Conservation (phyloP, 441 rosid genomes). For the Capsella rubella region DNA sequence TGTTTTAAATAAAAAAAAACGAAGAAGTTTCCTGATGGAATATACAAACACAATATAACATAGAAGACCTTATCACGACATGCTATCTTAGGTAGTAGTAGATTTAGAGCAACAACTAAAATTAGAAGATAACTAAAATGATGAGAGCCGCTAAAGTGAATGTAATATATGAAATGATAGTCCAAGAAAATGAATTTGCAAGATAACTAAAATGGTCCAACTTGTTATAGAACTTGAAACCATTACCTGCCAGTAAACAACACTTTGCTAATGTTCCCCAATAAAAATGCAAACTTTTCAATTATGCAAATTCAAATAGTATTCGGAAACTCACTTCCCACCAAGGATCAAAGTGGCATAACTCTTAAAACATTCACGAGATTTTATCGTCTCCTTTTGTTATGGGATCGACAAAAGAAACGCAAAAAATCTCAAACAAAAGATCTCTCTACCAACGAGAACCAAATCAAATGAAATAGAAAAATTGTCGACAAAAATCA, state of each 20-base stretch:
- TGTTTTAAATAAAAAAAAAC: too few relatives aligned
- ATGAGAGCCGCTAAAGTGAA: not conserved
- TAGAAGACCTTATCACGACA: slow-evolving; percentile 5
- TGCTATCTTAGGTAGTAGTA: slow-evolving; percentile 27
- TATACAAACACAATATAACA: slow-evolving; percentile 5
- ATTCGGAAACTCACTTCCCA: slow-evolving; percentile 22
- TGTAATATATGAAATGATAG: not conserved
- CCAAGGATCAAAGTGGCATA: slow-evolving; percentile 20
- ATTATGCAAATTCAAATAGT: slow-evolving; percentile 1
- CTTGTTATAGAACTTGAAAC: not conserved
- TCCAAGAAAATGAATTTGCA: not conserved
- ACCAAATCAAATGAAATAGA: slow-evolving; percentile 17
- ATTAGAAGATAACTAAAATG: slow-evolving; percentile 15
- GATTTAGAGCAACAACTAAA: slow-evolving; percentile 23
- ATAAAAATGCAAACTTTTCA: not conserved
- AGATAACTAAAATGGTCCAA: slow-evolving; percentile 18
- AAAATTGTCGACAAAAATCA: not conserved
- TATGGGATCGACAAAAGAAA: slow-evolving; percentile 11
- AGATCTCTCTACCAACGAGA: slow-evolving; percentile 17
- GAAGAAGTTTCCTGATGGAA: slow-evolving; percentile 9
- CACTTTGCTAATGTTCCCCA: not conserved
- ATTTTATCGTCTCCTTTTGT: too few relatives aligned
- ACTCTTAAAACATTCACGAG: not conserved
- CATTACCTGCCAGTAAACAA: not conserved
- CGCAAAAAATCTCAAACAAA: slow-evolving; percentile 16